Evolutionary conservation across 257 asterid species (phyloP), one percentile per base, ranked within the genome.

Genomic region (Solanum paucissectum): DNA sequence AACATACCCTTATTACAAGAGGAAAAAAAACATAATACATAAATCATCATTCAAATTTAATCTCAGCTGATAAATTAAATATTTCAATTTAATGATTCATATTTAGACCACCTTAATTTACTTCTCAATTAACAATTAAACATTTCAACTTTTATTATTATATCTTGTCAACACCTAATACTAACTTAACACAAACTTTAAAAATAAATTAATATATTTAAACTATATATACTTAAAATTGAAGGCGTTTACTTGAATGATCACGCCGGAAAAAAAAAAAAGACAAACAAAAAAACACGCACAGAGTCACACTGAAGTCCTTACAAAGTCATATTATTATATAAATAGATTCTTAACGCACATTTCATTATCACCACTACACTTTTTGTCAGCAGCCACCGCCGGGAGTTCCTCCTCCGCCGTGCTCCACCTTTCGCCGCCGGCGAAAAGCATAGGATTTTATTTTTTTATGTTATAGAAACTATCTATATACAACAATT

Each of bases 201-300:
- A 49, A 49, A 49, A 2, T 46, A 5, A 12, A 46, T 46, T 46
- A 13, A 46, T 12, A 46, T 12, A 46, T 46, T 38, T 38, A 42
- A 29, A 29, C 29, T 29, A 29, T 29, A 40, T 52, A 52, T 55
- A 55, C 7, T 2, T 55, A 55, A 55, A 55, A 55, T 20, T 55
- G 4, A 0, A 12, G 9, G 64, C 6, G 4, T 18, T 55, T 18
- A 55, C n/a, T 0, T 55, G 7, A 2, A 55, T 6, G 4, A 18
- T 18, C 64, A 0, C 0, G 7, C 11, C 23, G 7, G 0, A 44
- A 11, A 49, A 49, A 49, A 5, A 29, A 52, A 16, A 52, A 5
- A 52, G 9, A 52, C 58, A 14, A 13, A 14, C 58, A 20, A 55
- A 52, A 55, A 16, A 3, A 55, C 64, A 55, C n/a, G 18, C 9